Conservation (phyloP, 2,329 filamentous ascomycete genomes). For the Monosporascus ibericus region DNA sequence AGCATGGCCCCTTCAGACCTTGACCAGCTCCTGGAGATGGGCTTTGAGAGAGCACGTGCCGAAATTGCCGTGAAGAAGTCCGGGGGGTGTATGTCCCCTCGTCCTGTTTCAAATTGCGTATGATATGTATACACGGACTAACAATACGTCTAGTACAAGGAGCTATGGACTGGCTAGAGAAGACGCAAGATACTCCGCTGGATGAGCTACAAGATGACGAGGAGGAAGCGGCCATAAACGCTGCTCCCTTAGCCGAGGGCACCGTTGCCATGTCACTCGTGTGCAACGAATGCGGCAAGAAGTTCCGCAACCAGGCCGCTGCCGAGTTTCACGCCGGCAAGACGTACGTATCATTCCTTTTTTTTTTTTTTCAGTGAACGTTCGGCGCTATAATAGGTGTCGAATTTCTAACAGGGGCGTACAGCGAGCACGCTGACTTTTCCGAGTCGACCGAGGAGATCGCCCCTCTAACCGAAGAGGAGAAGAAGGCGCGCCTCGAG, state of each 20-base stretch:
- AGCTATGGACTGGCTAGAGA: conserved; percentile 90
- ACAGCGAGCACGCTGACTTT: conserved; percentile 79
- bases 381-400: no score
- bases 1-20: conserved; percentile 55
- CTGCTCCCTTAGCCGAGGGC: conserved; percentile 61
- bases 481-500: conserved; percentile 75
- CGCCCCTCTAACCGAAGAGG: conserved; percentile 81
- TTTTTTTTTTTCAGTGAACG: no score
- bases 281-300: conserved; percentile 93
- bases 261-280: conserved; percentile 73
- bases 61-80: conserved; percentile 79
- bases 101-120: neutral
- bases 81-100: conserved; percentile 60
- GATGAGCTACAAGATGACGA: conserved; percentile 66
- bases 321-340: conserved; percentile 90
- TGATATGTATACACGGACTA: neutral
- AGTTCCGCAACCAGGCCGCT: conserved; percentile 72
- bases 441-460: conserved; percentile 90
- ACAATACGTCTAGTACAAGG: conserved; percentile 59
- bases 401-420: conserved; percentile 1
- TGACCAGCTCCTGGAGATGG: conserved; percentile 60
- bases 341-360: conserved; percentile 45
- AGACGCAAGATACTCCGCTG: conserved; percentile 79
- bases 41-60: conserved; percentile 77
- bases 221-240: conserved; percentile 43